Base-by-base conservation (phyloP, 345 rosid genomes). In the Psidium guajava region DNA sequence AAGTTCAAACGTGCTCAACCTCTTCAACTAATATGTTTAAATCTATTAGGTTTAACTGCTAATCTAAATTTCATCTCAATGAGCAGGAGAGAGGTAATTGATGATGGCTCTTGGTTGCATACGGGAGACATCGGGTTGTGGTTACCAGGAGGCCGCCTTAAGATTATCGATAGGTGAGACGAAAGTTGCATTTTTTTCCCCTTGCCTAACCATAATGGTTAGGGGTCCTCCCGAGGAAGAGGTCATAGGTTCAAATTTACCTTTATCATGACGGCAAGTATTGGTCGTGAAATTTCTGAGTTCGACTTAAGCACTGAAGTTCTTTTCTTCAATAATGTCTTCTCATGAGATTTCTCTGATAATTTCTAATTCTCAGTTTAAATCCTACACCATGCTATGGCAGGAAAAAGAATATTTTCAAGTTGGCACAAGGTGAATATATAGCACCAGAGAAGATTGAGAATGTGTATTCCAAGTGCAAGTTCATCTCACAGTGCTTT, bases 1-100 rank as follows among this genome's bases (percentile, higher is more conserved):
- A 91, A 91, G 92, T 87, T 87, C 96, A 94, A 88, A 93, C 95
- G 99, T 96, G 93, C 81, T 84, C 16, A 83, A 12, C 20, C 47
- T 27, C 13, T n/a, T 82, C 49, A 36, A 27, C 56, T 56, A 20
- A 58, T 15, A 82, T 86, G 50, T 47, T 74, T 49, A n/a, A 69
- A 84, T 56, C 6, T 69, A 5, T 18, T n/a, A 4, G 12, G 24
- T 22, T 83, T 54, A 81, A 52, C 21, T 32, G 42, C 57, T 73
- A 80, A 82, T 89, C 53, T 86, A 81, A 75, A 82, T 88, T 40
- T 82, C 11, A 36, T 64, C 44, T 85, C 86, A 86, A 15, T 83
- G 51, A 87, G 88, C 89, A 91, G 91, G 88, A 87, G 90, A 85
- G 93, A 91, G 83, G 89, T 88, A 52, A 88, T 91, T 11, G 93